phyloP scores from a whole-genome alignment of 148 eudicot species.

The Heliamphora exappendiculata region DNA sequence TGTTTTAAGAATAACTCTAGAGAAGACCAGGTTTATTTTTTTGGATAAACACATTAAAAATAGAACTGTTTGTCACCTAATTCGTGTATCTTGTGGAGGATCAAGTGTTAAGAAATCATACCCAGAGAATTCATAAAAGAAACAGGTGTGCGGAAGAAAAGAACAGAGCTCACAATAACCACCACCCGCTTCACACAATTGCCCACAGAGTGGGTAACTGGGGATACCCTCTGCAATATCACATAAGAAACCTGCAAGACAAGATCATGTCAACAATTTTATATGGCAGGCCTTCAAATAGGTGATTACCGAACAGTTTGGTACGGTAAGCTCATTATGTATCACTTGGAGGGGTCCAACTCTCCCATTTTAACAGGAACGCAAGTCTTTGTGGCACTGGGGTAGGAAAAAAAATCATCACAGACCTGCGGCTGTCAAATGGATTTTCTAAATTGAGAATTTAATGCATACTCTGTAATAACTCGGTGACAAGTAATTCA shows the following conservation, averaged over 20 bases:
- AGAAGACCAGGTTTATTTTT: neutral
- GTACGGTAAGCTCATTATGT: neutral
- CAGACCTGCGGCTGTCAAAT: neutral
- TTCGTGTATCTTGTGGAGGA: neutral
- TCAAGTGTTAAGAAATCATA: slow-evolving; percentile 20
- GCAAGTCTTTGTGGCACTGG: neutral
- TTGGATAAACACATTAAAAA: neutral
- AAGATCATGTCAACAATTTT: neutral
- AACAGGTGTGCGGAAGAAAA: slow-evolving; percentile 82
- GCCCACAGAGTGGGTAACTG: slow-evolving; percentile 84
- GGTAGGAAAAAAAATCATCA: neutral
- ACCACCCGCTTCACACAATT: slow-evolving; percentile 97
- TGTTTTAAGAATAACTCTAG: neutral
- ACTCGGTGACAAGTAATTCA: neutral
- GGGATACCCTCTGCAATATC: slow-evolving; percentile 89
- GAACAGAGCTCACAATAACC: slow-evolving; percentile 77
- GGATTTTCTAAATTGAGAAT: neutral
- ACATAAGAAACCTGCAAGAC: slow-evolving; percentile 80
- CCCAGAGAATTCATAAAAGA: slow-evolving; percentile 69
- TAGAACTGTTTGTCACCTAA: neutral
- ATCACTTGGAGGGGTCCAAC: neutral
- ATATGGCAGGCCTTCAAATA: neutral
- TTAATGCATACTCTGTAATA: neutral
- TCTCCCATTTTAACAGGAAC: neutral
- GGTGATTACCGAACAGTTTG: neutral